Conservation (phyloP, 2,329 filamentous ascomycete species). For the Leptoxyphium fumago region DNA sequence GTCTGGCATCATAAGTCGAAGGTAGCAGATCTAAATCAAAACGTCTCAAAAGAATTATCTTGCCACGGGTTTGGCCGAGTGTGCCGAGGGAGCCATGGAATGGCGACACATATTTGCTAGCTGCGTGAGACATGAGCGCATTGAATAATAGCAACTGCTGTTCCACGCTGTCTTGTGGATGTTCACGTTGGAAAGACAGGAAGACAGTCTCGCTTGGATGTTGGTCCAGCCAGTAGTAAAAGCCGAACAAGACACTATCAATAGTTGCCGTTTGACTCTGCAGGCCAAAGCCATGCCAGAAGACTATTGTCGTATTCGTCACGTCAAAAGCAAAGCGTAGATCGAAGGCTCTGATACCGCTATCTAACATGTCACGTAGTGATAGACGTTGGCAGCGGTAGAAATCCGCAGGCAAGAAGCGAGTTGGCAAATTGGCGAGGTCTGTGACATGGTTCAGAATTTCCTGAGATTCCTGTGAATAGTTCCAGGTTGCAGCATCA, state of each 20-base stretch:
- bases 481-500: constrained; percentile 39
- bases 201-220: constrained; percentile 33
- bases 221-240: constrained; percentile 34
- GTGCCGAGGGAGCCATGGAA: constrained; percentile 22
- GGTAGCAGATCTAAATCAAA: constrained; percentile 30
- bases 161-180: constrained; percentile 20
- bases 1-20: constrained; percentile 17
- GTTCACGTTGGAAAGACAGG: constrained; percentile 35
- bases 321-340: constrained; percentile 35
- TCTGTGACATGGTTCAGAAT: constrained; percentile 25
- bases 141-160: constrained; percentile 27
- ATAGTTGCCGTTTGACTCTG: constrained; percentile 30
- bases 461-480: constrained; percentile 28
- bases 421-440: constrained; percentile 19
- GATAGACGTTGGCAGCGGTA: constrained; percentile 31
- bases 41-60: constrained; percentile 29
- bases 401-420: constrained; percentile 4
- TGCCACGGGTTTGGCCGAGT: constrained; percentile 23
- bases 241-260: constrained; percentile 31
- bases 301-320: constrained; percentile 30
- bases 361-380: constrained; percentile 27
- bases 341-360: constrained; percentile 37
- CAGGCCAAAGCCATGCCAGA: constrained; percentile 34
- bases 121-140: constrained; percentile 24
- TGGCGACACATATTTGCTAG: constrained; percentile 27